Percentiles rank a stretch among this genome's conserved stretches.
phyloP scores from a whole-genome alignment of 2,329 filamentous ascomycete species.

The Aspergillus nomiae region DNA sequence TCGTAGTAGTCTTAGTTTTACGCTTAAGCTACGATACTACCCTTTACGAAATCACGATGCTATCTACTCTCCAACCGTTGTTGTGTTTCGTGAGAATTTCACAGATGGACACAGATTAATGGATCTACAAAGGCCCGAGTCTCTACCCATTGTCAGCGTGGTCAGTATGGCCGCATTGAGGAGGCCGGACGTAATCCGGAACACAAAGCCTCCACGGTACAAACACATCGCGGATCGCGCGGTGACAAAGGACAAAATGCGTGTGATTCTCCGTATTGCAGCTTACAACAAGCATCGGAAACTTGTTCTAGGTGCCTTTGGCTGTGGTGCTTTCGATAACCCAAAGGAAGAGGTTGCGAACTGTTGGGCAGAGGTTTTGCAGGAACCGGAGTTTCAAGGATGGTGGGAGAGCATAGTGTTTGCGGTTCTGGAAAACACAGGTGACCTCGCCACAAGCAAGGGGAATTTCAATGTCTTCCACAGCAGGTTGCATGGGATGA shows the following conservation, averaged over 20 bases:
- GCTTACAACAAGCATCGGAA: constrained; percentile 58
- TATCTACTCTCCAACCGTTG: constrained; percentile 63
- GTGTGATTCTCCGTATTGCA: constrained; percentile 61
- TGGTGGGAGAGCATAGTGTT: constrained; percentile 69
- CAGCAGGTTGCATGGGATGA: constrained; percentile 30
- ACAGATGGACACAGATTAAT: constrained; percentile 52
- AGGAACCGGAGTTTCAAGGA: constrained; percentile 62
- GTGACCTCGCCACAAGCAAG: constrained; percentile 18
- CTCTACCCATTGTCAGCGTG: constrained; percentile 58
- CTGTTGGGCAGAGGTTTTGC: constrained; percentile 64
- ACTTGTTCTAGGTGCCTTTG: constrained; percentile 68
- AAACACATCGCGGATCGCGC: constrained; percentile 48
- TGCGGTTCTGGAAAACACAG: constrained; percentile 54
- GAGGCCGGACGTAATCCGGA: constrained; percentile 37
- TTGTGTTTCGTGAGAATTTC: constrained; percentile 59
- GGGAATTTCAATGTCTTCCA: constrained; percentile 38
- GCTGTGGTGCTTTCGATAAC: constrained; percentile 68
- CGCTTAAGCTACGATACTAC: constrained; percentile 52
- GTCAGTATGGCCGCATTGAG: constrained; percentile 62
- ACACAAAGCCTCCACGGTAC: constrained; percentile 36
- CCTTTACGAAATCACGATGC: constrained; percentile 54
- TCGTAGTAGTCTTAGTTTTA: constrained; percentile 51
- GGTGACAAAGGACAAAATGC: constrained; percentile 64
- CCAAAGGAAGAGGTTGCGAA: constrained; percentile 63
- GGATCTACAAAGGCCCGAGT: constrained; percentile 32